These are phyloP conservation scores for Agaricus subrufescens DNA, from an alignment of 768 basidiomycete species.

Conservation along the genomic window DNA sequence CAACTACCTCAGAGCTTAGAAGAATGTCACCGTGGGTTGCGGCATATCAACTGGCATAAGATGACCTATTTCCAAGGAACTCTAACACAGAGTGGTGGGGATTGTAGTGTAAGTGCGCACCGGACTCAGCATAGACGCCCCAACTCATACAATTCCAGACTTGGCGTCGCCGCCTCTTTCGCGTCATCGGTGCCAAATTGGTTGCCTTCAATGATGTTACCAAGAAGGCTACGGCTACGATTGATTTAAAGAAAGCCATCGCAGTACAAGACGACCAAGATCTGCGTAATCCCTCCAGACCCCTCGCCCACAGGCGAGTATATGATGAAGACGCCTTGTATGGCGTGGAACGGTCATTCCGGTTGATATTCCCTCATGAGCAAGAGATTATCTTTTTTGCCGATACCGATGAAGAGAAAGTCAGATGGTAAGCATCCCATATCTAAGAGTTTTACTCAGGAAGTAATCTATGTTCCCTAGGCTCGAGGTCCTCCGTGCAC, in stretches of 20 bases:
- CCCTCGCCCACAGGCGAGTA: constrained; percentile 33
- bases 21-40: constrained; percentile 83
- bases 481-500: constrained; percentile 78
- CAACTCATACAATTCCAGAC: constrained; percentile 37
- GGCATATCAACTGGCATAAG: constrained; percentile 93
- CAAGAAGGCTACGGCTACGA: constrained; percentile 85
- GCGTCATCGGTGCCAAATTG: constrained; percentile 81
- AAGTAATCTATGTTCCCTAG: constrained; percentile 32
- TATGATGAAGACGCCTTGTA: constrained; percentile 54
- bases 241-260: constrained; percentile 82
- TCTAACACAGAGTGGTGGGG: constrained; percentile 90
- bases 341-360: constrained; percentile 80
- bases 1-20: constrained; percentile 90
- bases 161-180: constrained; percentile 78
- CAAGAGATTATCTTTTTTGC: constrained; percentile 89
- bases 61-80: constrained; percentile 90
- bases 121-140: neutral
- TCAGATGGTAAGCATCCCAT: constrained; percentile 59
- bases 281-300: constrained; percentile 39
- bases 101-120: constrained; percentile 66
- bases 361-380: constrained; percentile 69
- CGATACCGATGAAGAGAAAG: constrained; percentile 86
- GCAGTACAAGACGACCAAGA: constrained; percentile 75
- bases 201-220: constrained; percentile 93
- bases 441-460: neutral